These are phyloP conservation scores for Pisolithus orientalis DNA, from an alignment of 768 basidiomycete genomes.

Conservation along the genomic window DNA sequence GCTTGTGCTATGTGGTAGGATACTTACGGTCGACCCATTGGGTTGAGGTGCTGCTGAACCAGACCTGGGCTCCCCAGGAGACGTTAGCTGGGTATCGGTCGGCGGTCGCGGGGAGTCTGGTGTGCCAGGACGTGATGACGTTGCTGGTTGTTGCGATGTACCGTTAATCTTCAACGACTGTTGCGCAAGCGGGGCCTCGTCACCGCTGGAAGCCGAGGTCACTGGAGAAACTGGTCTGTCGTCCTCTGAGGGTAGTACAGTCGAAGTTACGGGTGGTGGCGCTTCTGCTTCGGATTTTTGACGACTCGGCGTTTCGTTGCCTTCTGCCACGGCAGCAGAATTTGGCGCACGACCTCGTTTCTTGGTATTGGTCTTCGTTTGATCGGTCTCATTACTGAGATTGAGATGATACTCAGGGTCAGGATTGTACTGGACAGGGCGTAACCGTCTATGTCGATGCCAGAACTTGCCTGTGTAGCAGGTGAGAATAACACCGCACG, in stretches of 20 bases:
- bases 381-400: conserved; percentile 49
- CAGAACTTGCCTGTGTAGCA: conserved; percentile 74
- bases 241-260: conserved; percentile 30
- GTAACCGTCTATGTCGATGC: conserved; percentile 78
- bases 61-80: conserved; percentile 13
- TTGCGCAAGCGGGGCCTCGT: conserved; percentile 70
- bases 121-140: conserved; percentile 19
- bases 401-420: conserved; percentile 66
- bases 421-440: conserved; percentile 75
- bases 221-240: conserved; percentile 65
- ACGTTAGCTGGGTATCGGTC: conserved; percentile 4
- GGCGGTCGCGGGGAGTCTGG: conserved; percentile 18
- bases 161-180: conserved; percentile 56
- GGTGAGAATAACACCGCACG: conserved; percentile 1
- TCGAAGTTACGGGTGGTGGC: conserved; percentile 23
- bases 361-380: conserved; percentile 47
- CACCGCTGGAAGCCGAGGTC: conserved; percentile 66
- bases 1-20: conserved; percentile 15
- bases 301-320: conserved; percentile 49
- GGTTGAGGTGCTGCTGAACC: conserved; percentile 5
- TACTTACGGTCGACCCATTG: conserved; percentile 23
- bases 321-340: conserved; percentile 21
- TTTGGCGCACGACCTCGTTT: conserved; percentile 34
- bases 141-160: conserved; percentile 15
- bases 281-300: conserved; percentile 35